A percentile compares a stretch with the other conserved stretches of the same genome.
phyloP scores from a whole-genome alignment of 169 alveolate genomes.

The Theileria annulata region DNA sequence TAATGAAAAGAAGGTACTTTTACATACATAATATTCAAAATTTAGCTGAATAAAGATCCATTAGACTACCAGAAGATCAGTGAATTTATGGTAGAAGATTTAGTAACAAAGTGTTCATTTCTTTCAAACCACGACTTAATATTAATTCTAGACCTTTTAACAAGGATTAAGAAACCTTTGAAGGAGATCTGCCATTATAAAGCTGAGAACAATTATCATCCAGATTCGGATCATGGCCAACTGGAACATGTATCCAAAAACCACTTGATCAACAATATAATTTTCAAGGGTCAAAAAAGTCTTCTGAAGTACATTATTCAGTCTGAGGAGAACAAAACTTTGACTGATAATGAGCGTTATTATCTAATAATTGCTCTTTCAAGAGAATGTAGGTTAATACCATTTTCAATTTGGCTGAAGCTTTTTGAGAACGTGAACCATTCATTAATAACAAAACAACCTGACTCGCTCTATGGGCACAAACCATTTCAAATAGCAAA shows the following conservation, averaged over 20 bases:
- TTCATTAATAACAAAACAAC: neutral
- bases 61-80: slow-evolving; percentile 26
- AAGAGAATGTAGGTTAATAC: slow-evolving; percentile 36
- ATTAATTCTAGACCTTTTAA: slow-evolving; percentile 21
- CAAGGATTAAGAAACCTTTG: slow-evolving; percentile 50
- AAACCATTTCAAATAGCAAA: slow-evolving; percentile 52
- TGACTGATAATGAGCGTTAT: slow-evolving; percentile 48
- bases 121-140: slow-evolving; percentile 50
- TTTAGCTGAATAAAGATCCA: slow-evolving; percentile 29
- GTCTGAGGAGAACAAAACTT: slow-evolving; percentile 23
- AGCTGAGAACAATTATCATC: neutral
- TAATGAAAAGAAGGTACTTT: slow-evolving; percentile 5
- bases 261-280: no score
- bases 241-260: neutral
- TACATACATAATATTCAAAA: neutral
- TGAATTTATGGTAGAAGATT: slow-evolving; percentile 23
- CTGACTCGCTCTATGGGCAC: slow-evolving; percentile 11
- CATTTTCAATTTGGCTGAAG: slow-evolving; percentile 23
- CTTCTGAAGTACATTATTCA: slow-evolving; percentile 6
- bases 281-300: neutral
- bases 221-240: neutral
- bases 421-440: slow-evolving; percentile 6
- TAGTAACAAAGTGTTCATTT: slow-evolving; percentile 31
- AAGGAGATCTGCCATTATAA: neutral
- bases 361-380: slow-evolving; percentile 43